phyloP scores from a whole-genome alignment of 225 moss, liverwort and hornwort genomes.

The Marchantia paleacea region DNA sequence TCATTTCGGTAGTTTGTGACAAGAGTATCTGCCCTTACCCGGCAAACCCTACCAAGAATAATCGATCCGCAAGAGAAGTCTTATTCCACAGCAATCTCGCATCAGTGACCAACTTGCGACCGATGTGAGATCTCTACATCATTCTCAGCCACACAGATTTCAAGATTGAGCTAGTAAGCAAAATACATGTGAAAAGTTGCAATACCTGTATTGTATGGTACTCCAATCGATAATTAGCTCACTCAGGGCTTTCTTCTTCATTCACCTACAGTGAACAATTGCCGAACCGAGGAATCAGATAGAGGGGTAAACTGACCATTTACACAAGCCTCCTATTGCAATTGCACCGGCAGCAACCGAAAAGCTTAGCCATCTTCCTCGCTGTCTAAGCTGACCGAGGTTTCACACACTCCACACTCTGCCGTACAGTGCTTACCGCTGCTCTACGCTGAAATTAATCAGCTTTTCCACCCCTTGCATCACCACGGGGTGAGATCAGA shows the following conservation, averaged over 20 bases:
- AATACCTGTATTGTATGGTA: constrained; percentile 3
- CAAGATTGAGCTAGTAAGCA: background rate
- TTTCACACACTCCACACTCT: background rate
- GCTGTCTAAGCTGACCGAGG: background rate
- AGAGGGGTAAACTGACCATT: background rate
- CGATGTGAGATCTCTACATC: background rate
- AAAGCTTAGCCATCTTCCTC: background rate
- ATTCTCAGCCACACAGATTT: background rate
- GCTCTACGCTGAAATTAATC: constrained; percentile 14
- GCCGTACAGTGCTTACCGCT: background rate
- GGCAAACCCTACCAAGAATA: too few species aligned
- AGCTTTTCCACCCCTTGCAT: constrained; percentile 6
- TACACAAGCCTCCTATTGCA: background rate
- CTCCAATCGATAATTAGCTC: background rate
- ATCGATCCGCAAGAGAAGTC: background rate
- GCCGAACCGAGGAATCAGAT: background rate
- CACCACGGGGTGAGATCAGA: constrained; percentile 7
- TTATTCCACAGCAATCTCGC: background rate
- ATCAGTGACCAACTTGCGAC: background rate
- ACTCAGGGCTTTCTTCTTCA: background rate
- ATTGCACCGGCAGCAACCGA: background rate
- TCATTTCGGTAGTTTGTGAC: too few species aligned
- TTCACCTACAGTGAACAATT: constrained; percentile 9
- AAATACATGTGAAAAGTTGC: background rate
- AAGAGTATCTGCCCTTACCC: too few species aligned